Evolutionary conservation across 371 early-diverging fungal species (phyloP), one percentile per base, ranked within the genome.

Genomic region (Lichtheimia hyalospora): DNA sequence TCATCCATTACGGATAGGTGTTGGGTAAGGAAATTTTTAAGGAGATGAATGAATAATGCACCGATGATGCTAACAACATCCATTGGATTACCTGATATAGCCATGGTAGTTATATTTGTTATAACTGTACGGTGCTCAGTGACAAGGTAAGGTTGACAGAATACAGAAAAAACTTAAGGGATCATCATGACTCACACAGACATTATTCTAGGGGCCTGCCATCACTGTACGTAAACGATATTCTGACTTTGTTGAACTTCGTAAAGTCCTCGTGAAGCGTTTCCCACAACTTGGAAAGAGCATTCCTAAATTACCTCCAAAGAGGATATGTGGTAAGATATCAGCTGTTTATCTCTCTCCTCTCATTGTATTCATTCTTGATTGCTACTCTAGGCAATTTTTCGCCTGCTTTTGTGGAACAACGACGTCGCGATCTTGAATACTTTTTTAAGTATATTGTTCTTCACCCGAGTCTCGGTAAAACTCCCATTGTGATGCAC

Each of bases 391-490:
- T 52, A 68, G 74, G 74, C 40, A 79, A 74, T 56, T 84, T 84
- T 52, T 73, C 74, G 7, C 77, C 84, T 5, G 58, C 70, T 6
- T 84, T 84, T 69, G 72, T 84, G 15, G 84, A 84, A 52, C 74
- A 68, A 41, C 70, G 84, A 20, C 67, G 82, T 43, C 66, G 75
- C 34, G 84, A 80, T 51, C 63, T 84, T n/a, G 82, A 84, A 56
- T 82, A 81, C 56, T 84, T 84, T 55, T 78, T 84, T 49, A 74
- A 77, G 40, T 84, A 81, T 57, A 68, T 82, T 14, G 72, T 77
- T 16, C 57, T 84, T 24, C 84, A 84, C 57, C 84, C 84, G 27
- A 73, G 73, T 3, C 51, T 84, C 3, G 82, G 84, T 5, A 63
- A 66, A 49, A 74, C 74, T 60, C 58, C 71, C 20, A 67, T 68